A percentile compares a stretch with the other conserved stretches of the same genome.
Evolutionary conservation across 129 eudicot species (phyloP).

Genomic region (Calendula officinalis): DNA sequence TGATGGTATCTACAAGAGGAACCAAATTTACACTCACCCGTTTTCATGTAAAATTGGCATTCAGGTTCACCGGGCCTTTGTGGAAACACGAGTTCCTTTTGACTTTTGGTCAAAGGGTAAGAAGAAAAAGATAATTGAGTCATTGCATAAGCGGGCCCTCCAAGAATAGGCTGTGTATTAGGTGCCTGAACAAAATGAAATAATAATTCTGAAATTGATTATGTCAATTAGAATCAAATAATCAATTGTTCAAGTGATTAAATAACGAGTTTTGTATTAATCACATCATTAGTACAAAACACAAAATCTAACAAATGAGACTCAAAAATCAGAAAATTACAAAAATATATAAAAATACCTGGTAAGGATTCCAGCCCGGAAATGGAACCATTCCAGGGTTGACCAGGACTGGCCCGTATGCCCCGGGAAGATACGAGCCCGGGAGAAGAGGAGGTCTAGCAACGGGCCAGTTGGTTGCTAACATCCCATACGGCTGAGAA

Average conservation of each 20-base stretch:
- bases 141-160: slow-evolving; percentile 58
- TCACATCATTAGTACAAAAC: background rate
- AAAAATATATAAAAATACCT: slow-evolving; percentile 45
- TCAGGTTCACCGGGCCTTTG: slow-evolving; percentile 92
- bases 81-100: slow-evolving; percentile 57
- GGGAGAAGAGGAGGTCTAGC: slow-evolving; percentile 66
- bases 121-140: slow-evolving; percentile 73
- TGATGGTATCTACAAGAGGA: slow-evolving; percentile 89
- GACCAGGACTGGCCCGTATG: slow-evolving; percentile 64
- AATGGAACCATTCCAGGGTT: slow-evolving; percentile 73
- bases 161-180: slow-evolving; percentile 39
- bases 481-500: slow-evolving; percentile 72
- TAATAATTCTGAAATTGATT: background rate
- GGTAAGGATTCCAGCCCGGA: slow-evolving; percentile 84
- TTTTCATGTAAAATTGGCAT: slow-evolving; percentile 69
- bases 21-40: slow-evolving; percentile 89
- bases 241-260: too few species aligned
- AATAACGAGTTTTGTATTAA: too few species aligned
- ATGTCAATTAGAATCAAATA: background rate
- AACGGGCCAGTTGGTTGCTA: slow-evolving; percentile 77
- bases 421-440: slow-evolving; percentile 73
- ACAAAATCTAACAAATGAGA: background rate
- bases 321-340: background rate
- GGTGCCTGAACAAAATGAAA: slow-evolving; percentile 49
- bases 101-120: slow-evolving; percentile 54